A percentile compares a stretch with the other conserved stretches of the same genome.
These are phyloP conservation scores for Choiromyces venosus DNA, from an alignment of 495 filamentous ascomycete species.

Conservation along the genomic window DNA sequence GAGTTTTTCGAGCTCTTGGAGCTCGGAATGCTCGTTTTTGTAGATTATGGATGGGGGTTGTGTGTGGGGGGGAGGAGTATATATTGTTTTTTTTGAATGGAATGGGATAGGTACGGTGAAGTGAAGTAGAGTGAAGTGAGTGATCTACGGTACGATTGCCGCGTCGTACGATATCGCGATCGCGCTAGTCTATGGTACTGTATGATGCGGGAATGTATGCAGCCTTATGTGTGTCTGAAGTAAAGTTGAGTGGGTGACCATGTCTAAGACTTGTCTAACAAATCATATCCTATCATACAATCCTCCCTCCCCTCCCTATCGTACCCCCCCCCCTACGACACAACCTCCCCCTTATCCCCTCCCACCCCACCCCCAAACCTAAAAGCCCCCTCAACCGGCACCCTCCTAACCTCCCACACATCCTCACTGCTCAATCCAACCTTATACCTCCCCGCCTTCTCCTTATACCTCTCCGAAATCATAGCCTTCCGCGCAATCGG, in stretches of 20 bases:
- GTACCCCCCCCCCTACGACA: slow-evolving; percentile 8
- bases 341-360: slow-evolving; percentile 5
- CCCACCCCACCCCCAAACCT: slow-evolving; percentile 9
- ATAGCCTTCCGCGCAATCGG: slow-evolving; percentile 44
- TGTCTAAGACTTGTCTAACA: background rate
- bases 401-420: slow-evolving; percentile 71
- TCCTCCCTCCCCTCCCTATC: background rate
- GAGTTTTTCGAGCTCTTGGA: too few species aligned
- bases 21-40: too few species aligned
- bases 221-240: too few species aligned
- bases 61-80: too few species aligned
- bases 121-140: too few species aligned
- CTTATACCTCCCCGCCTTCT: slow-evolving; percentile 69
- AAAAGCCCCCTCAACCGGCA: slow-evolving; percentile 44
- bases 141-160: too few species aligned
- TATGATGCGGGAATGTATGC: too few species aligned
- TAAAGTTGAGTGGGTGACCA: background rate
- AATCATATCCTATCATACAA: slow-evolving; percentile 5
- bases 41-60: too few species aligned
- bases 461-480: slow-evolving; percentile 65
- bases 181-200: too few species aligned
- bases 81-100: too few species aligned
- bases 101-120: too few species aligned
- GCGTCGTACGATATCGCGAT: too few species aligned
- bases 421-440: slow-evolving; percentile 78